Evolutionary conservation across 2,329 filamentous ascomycete genomes (phyloP), one percentile per base, ranked within the genome.

Genomic region (Neoarthrinium moseri): DNA sequence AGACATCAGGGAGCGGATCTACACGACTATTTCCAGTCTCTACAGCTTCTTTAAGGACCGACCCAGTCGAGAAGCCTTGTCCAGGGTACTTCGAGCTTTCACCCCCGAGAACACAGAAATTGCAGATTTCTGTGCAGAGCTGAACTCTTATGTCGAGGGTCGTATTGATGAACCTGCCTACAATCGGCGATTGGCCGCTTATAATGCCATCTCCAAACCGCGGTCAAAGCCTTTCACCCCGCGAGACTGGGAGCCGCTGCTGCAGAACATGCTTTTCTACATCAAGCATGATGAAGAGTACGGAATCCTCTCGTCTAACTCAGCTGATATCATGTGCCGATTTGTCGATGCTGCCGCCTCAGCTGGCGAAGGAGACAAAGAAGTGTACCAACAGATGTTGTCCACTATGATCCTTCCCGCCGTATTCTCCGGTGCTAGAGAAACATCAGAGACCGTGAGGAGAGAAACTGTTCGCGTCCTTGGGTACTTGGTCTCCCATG

Each of bases 1-100:
- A 5, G 73, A 77, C 20, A 68, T 92, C 13, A 81, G 81, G 39
- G 69, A 77, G 35, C 75, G 79, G 27, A 80, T 95, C 1, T 95
- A 87, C 61, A 74, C 81, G 36, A 89, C 89, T 0, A 69, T 94
- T 8, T 86, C 88, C 4, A 84, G 88, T 0, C 77, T 97, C 26
- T 97, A 96, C 61, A 88, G 89, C 45, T 96, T 91, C 62, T 92
- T 97, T 71, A 89, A 84, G 56, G 91, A 97, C 63, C 79, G 84
- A 34, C 71, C 81, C 34, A 95, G 90, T 59, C 80, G 94, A 45
- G 75, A 84, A 51, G 76, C 89, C 1, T 70, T 97, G 22, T 87
- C 87, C 13, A 76, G 83, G 35, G 86, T 95, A 4, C 69, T 97
- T 6, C 66, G 75, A 12, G 84, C 86, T 15, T 83, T 96, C 49